phyloP scores from a whole-genome alignment of 495 filamentous ascomycete species.

The Talaromyces thailandensis region DNA sequence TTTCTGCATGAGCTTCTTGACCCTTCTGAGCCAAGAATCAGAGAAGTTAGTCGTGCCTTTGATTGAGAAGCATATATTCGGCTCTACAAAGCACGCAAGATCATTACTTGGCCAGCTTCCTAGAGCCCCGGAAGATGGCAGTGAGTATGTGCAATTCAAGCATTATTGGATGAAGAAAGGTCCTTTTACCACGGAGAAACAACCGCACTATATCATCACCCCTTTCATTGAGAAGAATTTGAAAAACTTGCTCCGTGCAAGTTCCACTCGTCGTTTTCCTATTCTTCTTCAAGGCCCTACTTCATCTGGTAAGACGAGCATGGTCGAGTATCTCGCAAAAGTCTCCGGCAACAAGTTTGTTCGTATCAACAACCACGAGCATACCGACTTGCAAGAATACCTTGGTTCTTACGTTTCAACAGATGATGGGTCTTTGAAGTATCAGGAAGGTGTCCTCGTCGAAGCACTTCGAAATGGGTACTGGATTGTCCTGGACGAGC shows the following conservation, averaged over 20 bases:
- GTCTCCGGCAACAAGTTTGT: constrained; percentile 95
- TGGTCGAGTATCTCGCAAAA: constrained; percentile 97
- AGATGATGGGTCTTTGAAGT: constrained; percentile 70
- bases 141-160: constrained; percentile 74
- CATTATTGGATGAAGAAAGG: constrained; percentile 91
- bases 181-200: constrained; percentile 50
- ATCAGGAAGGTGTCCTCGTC: constrained; percentile 91
- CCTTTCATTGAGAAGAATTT: constrained; percentile 91
- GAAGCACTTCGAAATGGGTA: constrained; percentile 86
- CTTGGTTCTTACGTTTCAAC: constrained; percentile 88
- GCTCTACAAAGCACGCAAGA: constrained; percentile 52
- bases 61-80: constrained; percentile 72
- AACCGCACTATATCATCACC: constrained; percentile 90
- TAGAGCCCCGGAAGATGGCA: constrained; percentile 62
- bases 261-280: constrained; percentile 83
- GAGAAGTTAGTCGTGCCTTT: constrained; percentile 68
- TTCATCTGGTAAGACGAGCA: constrained; percentile 94
- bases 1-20: constrained; percentile 97
- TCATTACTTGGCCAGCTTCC: constrained; percentile 67
- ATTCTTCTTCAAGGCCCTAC: constrained; percentile 97
- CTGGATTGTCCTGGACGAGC: constrained; percentile 96
- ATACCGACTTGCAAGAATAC: constrained; percentile 97
- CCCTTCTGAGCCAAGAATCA: constrained; percentile 69
- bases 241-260: constrained; percentile 85
- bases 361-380: constrained; percentile 98